phyloP scores from a whole-genome alignment of 768 basidiomycete species.

The Lactarius pseudohatsudake region DNA sequence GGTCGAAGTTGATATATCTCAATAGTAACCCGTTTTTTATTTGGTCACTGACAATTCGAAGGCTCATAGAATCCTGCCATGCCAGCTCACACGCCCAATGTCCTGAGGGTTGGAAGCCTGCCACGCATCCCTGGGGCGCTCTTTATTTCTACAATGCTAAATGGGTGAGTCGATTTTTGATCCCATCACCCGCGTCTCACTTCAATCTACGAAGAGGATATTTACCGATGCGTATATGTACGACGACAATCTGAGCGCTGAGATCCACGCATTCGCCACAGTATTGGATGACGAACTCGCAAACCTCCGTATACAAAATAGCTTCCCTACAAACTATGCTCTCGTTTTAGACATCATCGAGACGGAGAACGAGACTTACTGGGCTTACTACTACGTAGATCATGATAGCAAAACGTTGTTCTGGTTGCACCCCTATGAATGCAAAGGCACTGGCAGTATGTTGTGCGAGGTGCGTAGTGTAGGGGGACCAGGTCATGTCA shows the following conservation, averaged over 20 bases:
- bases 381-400: no score
- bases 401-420: no score
- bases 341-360: slow-evolving; percentile 16
- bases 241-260: neutral
- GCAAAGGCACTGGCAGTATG: no score
- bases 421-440: no score
- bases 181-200: neutral
- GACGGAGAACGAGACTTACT: no score
- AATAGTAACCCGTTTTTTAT: neutral
- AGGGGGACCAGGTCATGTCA: slow-evolving; percentile 16
- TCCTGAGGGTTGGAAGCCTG: slow-evolving; percentile 8
- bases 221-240: slow-evolving; percentile 25
- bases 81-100: neutral
- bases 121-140: neutral
- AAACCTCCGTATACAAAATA: no score
- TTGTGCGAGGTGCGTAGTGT: no score
- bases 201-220: neutral
- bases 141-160: slow-evolving; percentile 4
- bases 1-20: neutral
- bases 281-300: neutral
- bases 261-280: neutral
- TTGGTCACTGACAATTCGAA: no score
- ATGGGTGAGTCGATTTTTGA: neutral
- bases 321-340: neutral
- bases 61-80: neutral